phyloP scores from a whole-genome alignment of 2,329 filamentous ascomycete genomes.

The Penicillium capsulatum region DNA sequence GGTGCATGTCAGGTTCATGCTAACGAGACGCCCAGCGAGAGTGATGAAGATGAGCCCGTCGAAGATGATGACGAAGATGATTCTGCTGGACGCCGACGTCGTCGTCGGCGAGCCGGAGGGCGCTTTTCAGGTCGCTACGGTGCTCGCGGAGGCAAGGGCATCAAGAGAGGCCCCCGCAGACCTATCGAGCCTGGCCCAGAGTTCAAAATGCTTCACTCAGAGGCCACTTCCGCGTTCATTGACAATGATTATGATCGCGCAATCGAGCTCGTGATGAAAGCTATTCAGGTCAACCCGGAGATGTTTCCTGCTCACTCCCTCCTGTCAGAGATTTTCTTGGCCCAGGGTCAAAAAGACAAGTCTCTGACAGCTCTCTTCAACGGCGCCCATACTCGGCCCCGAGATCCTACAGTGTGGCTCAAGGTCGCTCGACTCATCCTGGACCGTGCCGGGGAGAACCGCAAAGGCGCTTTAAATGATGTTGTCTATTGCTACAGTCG shows the following conservation, averaged over 20 bases:
- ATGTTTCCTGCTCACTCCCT: slow-evolving; percentile 59
- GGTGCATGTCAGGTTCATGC: slow-evolving; percentile 1
- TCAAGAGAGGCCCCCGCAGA: slow-evolving; percentile 45
- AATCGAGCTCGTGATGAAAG: slow-evolving; percentile 43
- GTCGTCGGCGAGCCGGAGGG: slow-evolving; percentile 30
- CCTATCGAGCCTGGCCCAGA: slow-evolving; percentile 46
- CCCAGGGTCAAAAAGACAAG: slow-evolving; percentile 54
- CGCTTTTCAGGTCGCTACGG: slow-evolving; percentile 37
- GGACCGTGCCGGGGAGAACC: slow-evolving; percentile 46
- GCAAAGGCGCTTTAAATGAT: slow-evolving; percentile 43
- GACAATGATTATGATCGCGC: slow-evolving; percentile 46
- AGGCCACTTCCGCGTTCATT: slow-evolving; percentile 48
- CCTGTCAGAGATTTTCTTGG: slow-evolving; percentile 56
- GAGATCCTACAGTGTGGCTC: slow-evolving; percentile 55
- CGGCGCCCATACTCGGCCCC: slow-evolving; percentile 55
- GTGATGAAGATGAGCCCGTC: slow-evolving; percentile 12
- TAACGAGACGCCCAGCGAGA: slow-evolving; percentile 9
- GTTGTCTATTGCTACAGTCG: slow-evolving; percentile 53
- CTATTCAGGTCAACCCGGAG: slow-evolving; percentile 57
- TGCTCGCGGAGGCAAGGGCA: slow-evolving; percentile 42
- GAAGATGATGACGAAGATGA: slow-evolving; percentile 26
- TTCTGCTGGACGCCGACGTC: slow-evolving; percentile 22
- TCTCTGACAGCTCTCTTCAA: slow-evolving; percentile 54
- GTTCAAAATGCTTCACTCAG: slow-evolving; percentile 46
- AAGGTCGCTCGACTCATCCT: slow-evolving; percentile 54